A percentile compares a stretch with the other conserved stretches of the same genome.
Evolutionary conservation across 108 stramenopile genomes (phyloP).

Genomic region (Cyclostephanos tholiformis): DNA sequence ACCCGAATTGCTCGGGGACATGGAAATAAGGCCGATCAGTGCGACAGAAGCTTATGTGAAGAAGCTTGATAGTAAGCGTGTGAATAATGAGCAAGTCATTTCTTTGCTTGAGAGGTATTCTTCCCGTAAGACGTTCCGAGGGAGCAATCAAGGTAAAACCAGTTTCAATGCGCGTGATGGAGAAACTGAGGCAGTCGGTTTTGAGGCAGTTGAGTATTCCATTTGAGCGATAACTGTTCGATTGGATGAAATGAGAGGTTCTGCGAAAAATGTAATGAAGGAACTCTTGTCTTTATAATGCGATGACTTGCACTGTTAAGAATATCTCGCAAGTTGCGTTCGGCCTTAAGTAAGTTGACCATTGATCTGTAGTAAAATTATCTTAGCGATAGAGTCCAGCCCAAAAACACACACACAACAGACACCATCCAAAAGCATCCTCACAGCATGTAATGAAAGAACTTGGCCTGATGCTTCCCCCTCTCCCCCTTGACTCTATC

Average conservation of each 20-base stretch:
- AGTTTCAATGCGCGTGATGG: not conserved
- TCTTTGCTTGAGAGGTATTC: constrained; percentile 56
- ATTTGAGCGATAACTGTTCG: not conserved
- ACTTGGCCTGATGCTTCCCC: constrained; percentile 64
- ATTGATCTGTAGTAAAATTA: not conserved
- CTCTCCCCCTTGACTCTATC: constrained; percentile 53
- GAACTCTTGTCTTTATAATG: not conserved
- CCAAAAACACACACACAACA: not conserved
- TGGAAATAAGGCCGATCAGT: constrained; percentile 71
- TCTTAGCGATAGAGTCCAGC: not conserved
- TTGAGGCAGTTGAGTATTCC: constrained; percentile 2
- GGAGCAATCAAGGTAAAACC: too few species aligned
- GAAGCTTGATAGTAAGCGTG: constrained; percentile 73
- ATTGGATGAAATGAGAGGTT: not conserved
- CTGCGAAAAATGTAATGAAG: not conserved
- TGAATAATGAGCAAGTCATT: constrained; percentile 67
- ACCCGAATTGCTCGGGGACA: constrained; percentile 77
- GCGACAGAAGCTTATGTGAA: constrained; percentile 81
- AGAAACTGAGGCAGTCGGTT: not conserved
- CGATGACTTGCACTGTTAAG: too few species aligned
- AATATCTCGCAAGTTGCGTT: too few species aligned
- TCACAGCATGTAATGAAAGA: constrained; percentile 79
- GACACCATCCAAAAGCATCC: not conserved
- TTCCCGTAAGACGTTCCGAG: constrained; percentile 41
- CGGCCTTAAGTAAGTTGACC: not conserved